phyloP scores from a whole-genome alignment of 2,329 filamentous ascomycete genomes.

The Celoporthe dispersa region DNA sequence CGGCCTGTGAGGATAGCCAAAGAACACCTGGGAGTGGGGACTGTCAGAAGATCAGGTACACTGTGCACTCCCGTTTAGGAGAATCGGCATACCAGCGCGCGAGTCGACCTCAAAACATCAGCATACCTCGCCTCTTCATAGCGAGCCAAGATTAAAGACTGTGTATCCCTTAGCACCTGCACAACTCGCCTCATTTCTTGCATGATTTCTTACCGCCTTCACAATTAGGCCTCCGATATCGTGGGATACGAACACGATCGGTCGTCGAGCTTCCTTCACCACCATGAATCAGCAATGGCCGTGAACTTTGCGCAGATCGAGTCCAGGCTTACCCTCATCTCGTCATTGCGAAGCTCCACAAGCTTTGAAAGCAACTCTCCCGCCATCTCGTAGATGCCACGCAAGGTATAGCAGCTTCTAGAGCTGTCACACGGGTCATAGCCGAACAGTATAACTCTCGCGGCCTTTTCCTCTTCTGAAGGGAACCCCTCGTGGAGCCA shows the following conservation, averaged over 20 bases:
- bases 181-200: not conserved
- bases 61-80: not conserved
- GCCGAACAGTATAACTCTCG: not conserved
- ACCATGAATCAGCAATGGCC: not conserved
- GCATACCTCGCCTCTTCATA: not conserved
- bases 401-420: not conserved
- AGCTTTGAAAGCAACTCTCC: not conserved
- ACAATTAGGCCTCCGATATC: constrained; percentile 9
- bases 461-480: not conserved
- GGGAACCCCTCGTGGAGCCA: constrained; percentile 3
- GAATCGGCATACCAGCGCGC: not conserved
- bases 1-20: constrained; percentile 8
- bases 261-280: not conserved
- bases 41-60: not conserved
- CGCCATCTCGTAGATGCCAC: constrained; percentile 4
- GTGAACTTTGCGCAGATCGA: too few species aligned
- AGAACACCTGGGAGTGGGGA: not conserved
- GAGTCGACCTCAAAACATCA: constrained; percentile 2
- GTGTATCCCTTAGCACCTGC: not conserved
- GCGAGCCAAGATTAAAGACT: not conserved
- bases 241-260: constrained; percentile 10
- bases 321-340: not conserved
- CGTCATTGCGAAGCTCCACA: not conserved
- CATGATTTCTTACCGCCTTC: constrained; percentile 1
- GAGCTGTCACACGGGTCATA: not conserved